phyloP scores from a whole-genome alignment of 306 rosid genomes.

The Cucurbita moschata region DNA sequence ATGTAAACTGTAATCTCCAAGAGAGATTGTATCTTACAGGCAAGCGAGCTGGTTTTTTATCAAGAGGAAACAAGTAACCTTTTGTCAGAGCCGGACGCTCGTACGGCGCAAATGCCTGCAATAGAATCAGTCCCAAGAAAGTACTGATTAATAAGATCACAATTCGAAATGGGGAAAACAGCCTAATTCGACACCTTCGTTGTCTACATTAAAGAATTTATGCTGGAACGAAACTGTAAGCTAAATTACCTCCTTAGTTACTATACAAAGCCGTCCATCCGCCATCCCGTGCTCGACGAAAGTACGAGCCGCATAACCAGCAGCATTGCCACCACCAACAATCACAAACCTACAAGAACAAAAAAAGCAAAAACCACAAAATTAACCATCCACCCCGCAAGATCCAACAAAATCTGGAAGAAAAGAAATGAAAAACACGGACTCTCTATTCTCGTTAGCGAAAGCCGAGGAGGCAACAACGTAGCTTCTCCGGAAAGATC shows the following conservation, averaged over 20 bases:
- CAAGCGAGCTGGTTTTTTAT: slow-evolving; percentile 85
- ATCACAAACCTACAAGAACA: slow-evolving; percentile 55
- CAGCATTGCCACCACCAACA: slow-evolving; percentile 94
- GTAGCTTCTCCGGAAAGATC: slow-evolving; percentile 41
- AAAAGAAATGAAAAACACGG: not conserved
- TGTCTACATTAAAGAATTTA: not conserved
- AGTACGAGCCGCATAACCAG: slow-evolving; percentile 87
- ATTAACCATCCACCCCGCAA: not conserved
- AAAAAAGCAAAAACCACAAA: not conserved
- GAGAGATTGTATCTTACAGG: slow-evolving; percentile 43
- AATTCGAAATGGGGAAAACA: not conserved
- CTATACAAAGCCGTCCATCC: slow-evolving; percentile 86
- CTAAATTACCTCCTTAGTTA: slow-evolving; percentile 61
- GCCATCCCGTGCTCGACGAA: slow-evolving; percentile 92
- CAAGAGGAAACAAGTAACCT: slow-evolving; percentile 69
- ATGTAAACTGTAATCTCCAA: not conserved
- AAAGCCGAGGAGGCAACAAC: slow-evolving; percentile 38
- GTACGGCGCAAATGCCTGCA: slow-evolving; percentile 77
- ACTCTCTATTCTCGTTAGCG: slow-evolving; percentile 75
- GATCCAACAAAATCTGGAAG: not conserved
- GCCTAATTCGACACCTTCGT: not conserved
- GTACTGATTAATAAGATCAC: not conserved
- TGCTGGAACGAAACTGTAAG: too few species aligned
- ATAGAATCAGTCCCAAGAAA: not conserved
- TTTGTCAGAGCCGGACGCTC: slow-evolving; percentile 94